phyloP scores from a whole-genome alignment of 2,329 filamentous ascomycete genomes.

The Aotearoamyces nothofagi region DNA sequence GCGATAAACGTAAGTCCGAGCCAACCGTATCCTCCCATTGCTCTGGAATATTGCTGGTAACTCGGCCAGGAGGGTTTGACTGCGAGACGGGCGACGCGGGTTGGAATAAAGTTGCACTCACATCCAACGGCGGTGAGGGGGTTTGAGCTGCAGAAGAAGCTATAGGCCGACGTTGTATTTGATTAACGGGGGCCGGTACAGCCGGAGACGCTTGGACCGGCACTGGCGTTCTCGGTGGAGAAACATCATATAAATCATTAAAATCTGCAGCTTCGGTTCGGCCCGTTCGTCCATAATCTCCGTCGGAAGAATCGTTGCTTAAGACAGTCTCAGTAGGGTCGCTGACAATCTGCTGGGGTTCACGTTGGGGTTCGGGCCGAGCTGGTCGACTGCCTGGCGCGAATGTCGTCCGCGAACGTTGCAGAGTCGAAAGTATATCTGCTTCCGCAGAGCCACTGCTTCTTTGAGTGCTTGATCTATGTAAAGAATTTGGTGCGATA shows the following conservation, averaged over 20 bases:
- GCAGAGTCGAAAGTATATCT: background rate
- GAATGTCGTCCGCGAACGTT: too few relatives aligned
- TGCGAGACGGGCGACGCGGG: background rate
- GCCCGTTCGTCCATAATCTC: background rate
- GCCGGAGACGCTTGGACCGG: slow-evolving; percentile 3
- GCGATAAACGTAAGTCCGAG: background rate
- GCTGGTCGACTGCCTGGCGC: too few relatives aligned
- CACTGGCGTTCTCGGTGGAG: slow-evolving; percentile 17
- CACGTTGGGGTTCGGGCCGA: too few relatives aligned
- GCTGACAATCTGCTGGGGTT: too few relatives aligned
- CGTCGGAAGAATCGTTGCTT: background rate
- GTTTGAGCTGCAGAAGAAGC: background rate
- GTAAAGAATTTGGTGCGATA: background rate
- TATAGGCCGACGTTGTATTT: slow-evolving; percentile 3
- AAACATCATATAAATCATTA: slow-evolving; percentile 20
- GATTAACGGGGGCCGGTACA: background rate
- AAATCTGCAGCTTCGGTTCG: slow-evolving; percentile 9
- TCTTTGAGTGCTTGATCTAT: slow-evolving; percentile 11
- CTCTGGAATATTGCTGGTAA: background rate
- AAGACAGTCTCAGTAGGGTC: too few relatives aligned
- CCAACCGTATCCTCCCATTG: background rate
- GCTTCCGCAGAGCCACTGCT: slow-evolving; percentile 3
- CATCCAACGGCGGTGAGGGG: background rate
- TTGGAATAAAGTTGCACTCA: background rate
- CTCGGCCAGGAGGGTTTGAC: background rate